Evolutionary conservation across 1,139 yeast genomes (phyloP), one percentile per base, ranked within the genome.

Genomic region (Scheffersomyces quercinus): DNA sequence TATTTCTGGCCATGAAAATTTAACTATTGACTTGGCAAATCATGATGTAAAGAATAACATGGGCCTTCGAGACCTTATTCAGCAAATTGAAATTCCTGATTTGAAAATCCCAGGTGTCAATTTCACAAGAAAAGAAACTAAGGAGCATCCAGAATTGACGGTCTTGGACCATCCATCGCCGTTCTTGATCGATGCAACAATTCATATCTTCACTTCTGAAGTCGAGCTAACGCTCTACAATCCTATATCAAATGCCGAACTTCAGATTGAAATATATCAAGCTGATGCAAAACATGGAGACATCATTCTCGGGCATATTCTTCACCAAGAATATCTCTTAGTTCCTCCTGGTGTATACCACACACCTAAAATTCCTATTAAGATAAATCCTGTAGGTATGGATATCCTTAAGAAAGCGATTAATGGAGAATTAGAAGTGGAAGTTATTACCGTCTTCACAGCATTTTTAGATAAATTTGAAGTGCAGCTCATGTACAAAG

Each of bases 131-230:
- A 14, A 31, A 2, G 35, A 14, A 10, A 3, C 20, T 13, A 24
- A 31, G 24, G 45, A 32, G 24, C 33, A 6, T 16, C 45, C 10
- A 28, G 43, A 13, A 6, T 5, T 20, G 7, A 26, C 12, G 11
- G 42, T 26, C 36, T 10, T 37, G 14, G 28, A 28, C 31, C 13
- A 34, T 34, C 37, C 14, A 31, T 35, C 31, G 49, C 55, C 62
- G 8, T 75, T 76, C 45, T 53, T 80, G 7, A 42, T 74, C 3
- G 75, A 69, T 6, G 68, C 80, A 1, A 74, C 75, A 0, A 73
- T 81, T 58, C 85, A 81, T 58, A 50, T 81, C 3, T 58, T 81
- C 52, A 65, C 74, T 1, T 75, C 82, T 0, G 81, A 79, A 42
- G 69, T 79, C 7, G 83, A 80, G 50, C 52, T 81, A 40, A 69